Percentiles rank a stretch among this genome's conserved stretches.
phyloP scores from a whole-genome alignment of 1,139 yeast species.

The Magnusiomyces clavatus region DNA sequence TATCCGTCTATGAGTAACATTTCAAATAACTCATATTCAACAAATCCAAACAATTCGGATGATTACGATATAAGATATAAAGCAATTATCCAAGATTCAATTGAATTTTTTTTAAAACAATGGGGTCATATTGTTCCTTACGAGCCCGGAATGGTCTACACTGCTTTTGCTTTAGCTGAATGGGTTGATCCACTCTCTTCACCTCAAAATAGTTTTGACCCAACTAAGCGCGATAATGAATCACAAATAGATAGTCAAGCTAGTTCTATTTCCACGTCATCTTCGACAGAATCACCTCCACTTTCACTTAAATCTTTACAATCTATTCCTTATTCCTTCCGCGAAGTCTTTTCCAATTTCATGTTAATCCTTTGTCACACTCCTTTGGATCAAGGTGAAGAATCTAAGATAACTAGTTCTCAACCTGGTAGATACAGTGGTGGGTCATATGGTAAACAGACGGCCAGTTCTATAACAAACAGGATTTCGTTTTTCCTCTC shows the following conservation, averaged over 20 bases:
- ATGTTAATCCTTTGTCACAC: conserved; percentile 70
- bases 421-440: conserved; percentile 13
- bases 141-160: conserved; percentile 79
- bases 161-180: conserved; percentile 80
- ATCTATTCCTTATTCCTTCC: conserved; percentile 28
- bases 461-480: conserved; percentile 37
- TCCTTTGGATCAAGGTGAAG: conserved; percentile 36
- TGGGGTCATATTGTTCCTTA: conserved; percentile 78
- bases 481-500: conserved; percentile 67
- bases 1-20: background rate
- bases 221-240: background rate
- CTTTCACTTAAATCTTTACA: conserved; percentile 8
- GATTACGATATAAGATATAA: conserved; percentile 5
- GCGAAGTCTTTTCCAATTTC: conserved; percentile 68
- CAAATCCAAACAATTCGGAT: background rate
- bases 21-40: background rate
- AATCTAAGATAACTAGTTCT: conserved; percentile 9
- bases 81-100: conserved; percentile 46
- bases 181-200: conserved; percentile 62
- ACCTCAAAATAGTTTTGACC: background rate
- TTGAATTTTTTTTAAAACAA: conserved; percentile 55
- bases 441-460: conserved; percentile 4
- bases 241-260: too few species aligned
- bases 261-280: background rate
- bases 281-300: conserved; percentile 1